phyloP scores from a whole-genome alignment of 2,329 filamentous ascomycete species.

The Neophaeococcomyces mojaviensis region DNA sequence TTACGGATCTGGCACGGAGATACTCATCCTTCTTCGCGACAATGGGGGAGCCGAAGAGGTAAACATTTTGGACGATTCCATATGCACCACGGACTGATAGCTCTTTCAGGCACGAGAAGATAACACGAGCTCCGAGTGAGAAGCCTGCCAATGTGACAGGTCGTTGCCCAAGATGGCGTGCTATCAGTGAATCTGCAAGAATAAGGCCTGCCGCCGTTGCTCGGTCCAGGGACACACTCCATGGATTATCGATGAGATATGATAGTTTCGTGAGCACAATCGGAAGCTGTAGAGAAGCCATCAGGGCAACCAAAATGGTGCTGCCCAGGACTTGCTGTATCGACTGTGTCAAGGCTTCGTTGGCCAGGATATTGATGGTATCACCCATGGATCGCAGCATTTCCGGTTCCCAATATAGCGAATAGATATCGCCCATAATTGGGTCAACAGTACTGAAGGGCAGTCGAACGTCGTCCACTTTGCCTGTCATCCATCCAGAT shows the following conservation, averaged over 20 bases:
- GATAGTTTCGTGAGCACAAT: slow-evolving; percentile 87
- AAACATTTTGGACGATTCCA: slow-evolving; percentile 89
- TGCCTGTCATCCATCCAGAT: slow-evolving; percentile 97
- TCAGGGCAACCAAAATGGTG: slow-evolving; percentile 78
- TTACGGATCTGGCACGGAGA: slow-evolving; percentile 68
- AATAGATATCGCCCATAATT: slow-evolving; percentile 97
- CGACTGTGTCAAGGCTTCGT: slow-evolving; percentile 93
- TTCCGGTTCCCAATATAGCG: slow-evolving; percentile 93
- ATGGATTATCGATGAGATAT: slow-evolving; percentile 96
- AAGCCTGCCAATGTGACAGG: slow-evolving; percentile 93
- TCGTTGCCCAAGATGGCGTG: slow-evolving; percentile 80
- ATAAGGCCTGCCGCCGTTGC: slow-evolving; percentile 85
- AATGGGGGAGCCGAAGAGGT: slow-evolving; percentile 84
- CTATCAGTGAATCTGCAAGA: slow-evolving; percentile 85
- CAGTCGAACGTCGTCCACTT: slow-evolving; percentile 89
- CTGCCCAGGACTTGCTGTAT: slow-evolving; percentile 90
- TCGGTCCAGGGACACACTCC: slow-evolving; percentile 90
- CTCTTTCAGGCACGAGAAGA: slow-evolving; percentile 84
- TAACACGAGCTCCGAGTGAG: slow-evolving; percentile 83
- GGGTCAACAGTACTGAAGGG: slow-evolving; percentile 95
- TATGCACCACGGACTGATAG: slow-evolving; percentile 75
- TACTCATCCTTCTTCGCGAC: slow-evolving; percentile 91
- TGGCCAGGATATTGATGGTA: slow-evolving; percentile 96
- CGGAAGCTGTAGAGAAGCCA: slow-evolving; percentile 89
- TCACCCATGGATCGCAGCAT: slow-evolving; percentile 97